Base-by-base conservation (phyloP, 1,139 yeast genomes). In the Debaryomyces nepalensis region DNA sequence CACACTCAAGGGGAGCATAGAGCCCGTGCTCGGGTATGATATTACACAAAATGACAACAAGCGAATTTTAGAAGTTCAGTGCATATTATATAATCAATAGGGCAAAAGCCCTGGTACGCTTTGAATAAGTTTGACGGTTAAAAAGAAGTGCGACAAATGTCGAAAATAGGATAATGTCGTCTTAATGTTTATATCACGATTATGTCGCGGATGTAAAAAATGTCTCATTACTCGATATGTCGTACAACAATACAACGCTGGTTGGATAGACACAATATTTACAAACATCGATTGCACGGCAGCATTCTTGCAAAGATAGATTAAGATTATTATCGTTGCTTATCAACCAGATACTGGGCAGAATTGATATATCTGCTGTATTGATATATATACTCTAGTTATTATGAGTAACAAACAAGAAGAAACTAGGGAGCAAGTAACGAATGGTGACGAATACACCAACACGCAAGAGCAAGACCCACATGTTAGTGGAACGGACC, bases 91-190 rank as follows among this genome's bases (percentile, higher is more conserved):
- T 19, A 23, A 15, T 4, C 10, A n/a, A 23, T 4, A 21, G 36
- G 36, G 36, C 18, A 12, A 18, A 10, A 33, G 36, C 37, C 37
- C 37, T 22, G 5, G 6, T 18, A 4, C n/a, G n/a, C n/a, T n/a
- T n/a, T n/a, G n/a, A n/a, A n/a, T n/a, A n/a, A n/a, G n/a, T n/a
- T n/a, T n/a, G n/a, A n/a, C n/a, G n/a, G n/a, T n/a, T n/a, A n/a
- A n/a, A n/a, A n/a, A n/a, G n/a, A n/a, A n/a, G n/a, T n/a, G n/a
- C n/a, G n/a, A n/a, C n/a, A n/a, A n/a, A n/a, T n/a, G n/a, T n/a
- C n/a, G n/a, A n/a, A n/a, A n/a, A n/a, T n/a, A n/a, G n/a, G n/a
- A n/a, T n/a, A n/a, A n/a, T n/a, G n/a, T n/a, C n/a, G n/a, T n/a
- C n/a, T n/a, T n/a, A n/a, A n/a, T n/a, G n/a, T n/a, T n/a, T 6